phyloP scores from a whole-genome alignment of 345 rosid species.

The Geranium brycei region DNA sequence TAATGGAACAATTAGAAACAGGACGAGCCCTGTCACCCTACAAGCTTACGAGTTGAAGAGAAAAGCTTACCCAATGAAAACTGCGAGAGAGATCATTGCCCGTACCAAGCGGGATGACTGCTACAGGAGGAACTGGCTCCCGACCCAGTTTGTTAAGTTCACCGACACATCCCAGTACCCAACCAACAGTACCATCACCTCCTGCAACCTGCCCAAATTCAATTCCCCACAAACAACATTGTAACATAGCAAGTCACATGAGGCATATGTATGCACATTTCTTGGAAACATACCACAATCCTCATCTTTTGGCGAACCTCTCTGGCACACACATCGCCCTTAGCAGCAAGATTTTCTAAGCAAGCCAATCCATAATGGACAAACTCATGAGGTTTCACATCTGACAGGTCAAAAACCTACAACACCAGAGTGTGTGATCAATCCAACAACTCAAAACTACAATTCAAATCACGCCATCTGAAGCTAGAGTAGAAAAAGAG shows the following conservation, averaged over 20 bases:
- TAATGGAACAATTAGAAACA: not conserved
- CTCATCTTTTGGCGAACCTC: constrained; percentile 69
- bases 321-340: constrained; percentile 65
- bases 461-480: not conserved
- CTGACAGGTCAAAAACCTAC: constrained; percentile 74
- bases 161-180: constrained; percentile 81
- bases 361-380: constrained; percentile 68
- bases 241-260: not conserved
- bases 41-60: constrained; percentile 6
- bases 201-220: constrained; percentile 73
- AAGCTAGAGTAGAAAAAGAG: not conserved
- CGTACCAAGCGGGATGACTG: constrained; percentile 85
- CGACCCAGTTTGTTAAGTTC: constrained; percentile 42
- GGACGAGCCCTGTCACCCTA: not conserved
- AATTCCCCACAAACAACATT: not conserved
- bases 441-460: constrained; percentile 1
- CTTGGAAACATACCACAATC: constrained; percentile 49
- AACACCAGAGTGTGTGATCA: not conserved
- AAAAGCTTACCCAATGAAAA: constrained; percentile 83
- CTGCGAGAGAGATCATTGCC: constrained; percentile 91
- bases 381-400: constrained; percentile 75
- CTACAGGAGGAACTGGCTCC: constrained; percentile 71
- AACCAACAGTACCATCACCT: constrained; percentile 99
- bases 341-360: constrained; percentile 56
- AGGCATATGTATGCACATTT: no score